phyloP scores from a whole-genome alignment of 768 basidiomycete species.

The Cubamyces sp. region DNA sequence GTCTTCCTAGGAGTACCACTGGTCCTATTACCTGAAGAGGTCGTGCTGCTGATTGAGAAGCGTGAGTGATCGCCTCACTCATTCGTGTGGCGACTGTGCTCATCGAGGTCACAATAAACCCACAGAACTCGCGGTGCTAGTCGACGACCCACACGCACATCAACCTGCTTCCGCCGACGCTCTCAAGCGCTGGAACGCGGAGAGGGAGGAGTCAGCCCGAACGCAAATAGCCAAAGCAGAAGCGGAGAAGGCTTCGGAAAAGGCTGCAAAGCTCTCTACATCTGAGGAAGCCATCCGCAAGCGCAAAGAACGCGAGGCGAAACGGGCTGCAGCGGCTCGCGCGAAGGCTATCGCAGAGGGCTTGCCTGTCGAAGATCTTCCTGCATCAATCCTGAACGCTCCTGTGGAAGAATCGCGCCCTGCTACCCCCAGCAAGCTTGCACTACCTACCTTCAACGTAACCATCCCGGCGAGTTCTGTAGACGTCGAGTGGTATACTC shows the following conservation, averaged over 20 bases:
- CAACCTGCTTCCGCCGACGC: conserved; percentile 49
- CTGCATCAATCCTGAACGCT: background rate
- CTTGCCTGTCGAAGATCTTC: conserved; percentile 5
- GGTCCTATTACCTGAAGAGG: conserved; percentile 89
- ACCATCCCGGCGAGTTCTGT: conserved; percentile 68
- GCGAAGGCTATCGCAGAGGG: conserved; percentile 32
- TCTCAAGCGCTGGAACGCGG: conserved; percentile 56
- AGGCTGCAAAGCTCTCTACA: conserved; percentile 34
- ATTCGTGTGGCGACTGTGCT: too few relatives aligned
- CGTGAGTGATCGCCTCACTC: too few relatives aligned
- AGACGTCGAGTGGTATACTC: conserved; percentile 69
- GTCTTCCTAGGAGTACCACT: conserved; percentile 93
- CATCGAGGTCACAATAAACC: background rate
- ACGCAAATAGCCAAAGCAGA: conserved; percentile 55
- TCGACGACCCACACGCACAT: conserved; percentile 72
- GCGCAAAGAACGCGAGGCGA: conserved; percentile 68
- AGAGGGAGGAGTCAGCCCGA: conserved; percentile 49
- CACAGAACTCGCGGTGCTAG: conserved; percentile 73
- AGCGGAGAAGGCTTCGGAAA: conserved; percentile 51
- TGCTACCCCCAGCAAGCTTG: conserved; percentile 20
- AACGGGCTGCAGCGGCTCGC: conserved; percentile 33
- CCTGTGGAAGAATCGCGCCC: conserved; percentile 18
- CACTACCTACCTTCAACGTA: conserved; percentile 50
- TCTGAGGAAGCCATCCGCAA: conserved; percentile 67
- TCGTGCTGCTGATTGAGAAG: conserved; percentile 81